phyloP scores from a whole-genome alignment of 192 early-diverging fungal species.

The Podochytrium sp. region DNA sequence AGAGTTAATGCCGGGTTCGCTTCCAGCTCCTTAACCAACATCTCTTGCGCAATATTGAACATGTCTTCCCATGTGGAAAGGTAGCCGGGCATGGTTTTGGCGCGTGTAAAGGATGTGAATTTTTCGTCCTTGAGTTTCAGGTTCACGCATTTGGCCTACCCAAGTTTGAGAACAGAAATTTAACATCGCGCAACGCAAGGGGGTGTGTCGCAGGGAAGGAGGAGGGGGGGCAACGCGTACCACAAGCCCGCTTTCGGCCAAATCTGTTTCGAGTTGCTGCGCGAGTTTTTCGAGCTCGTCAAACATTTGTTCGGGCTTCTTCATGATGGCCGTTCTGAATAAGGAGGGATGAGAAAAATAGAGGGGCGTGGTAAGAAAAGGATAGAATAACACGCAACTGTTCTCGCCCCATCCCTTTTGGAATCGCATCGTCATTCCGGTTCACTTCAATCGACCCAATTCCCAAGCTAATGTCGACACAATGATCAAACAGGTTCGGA shows the following conservation, averaged over 20 bases:
- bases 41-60: constrained; percentile 23
- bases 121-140: constrained; percentile 52
- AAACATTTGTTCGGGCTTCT: background rate
- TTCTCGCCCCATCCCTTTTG: constrained; percentile 20
- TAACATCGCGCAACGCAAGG: background rate
- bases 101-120: constrained; percentile 44
- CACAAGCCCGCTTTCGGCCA: background rate
- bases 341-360: background rate
- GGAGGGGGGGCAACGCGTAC: background rate
- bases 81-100: constrained; percentile 33
- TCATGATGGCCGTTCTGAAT: constrained; percentile 10
- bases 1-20: background rate
- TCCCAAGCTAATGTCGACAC: constrained; percentile 24
- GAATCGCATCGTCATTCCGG: constrained; percentile 21
- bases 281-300: constrained; percentile 7
- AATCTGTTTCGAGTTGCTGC: constrained; percentile 20
- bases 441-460: constrained; percentile 24
- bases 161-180: background rate
- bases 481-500: constrained; percentile 13
- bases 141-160: constrained; percentile 47
- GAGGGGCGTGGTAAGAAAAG: background rate
- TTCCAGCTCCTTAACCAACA: constrained; percentile 5
- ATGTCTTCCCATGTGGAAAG: constrained; percentile 31
- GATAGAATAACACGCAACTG: background rate
- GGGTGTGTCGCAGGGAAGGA: background rate